phyloP scores from a whole-genome alignment of 148 eudicot genomes.

The Cornus controversa region DNA sequence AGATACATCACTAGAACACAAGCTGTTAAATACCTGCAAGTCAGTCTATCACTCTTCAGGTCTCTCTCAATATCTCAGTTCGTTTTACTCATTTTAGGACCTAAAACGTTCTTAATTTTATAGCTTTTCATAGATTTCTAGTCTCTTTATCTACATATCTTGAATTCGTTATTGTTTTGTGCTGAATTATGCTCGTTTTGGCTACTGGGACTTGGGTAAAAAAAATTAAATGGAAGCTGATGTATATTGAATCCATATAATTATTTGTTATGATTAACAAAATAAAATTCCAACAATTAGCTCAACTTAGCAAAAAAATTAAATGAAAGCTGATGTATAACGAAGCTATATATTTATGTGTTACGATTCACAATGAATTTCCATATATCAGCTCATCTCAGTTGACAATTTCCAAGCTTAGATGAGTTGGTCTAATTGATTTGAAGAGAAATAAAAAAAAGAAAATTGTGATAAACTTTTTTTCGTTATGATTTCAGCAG shows the following conservation, averaged over 20 bases:
- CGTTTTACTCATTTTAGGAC: neutral
- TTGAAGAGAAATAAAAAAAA: too few species aligned
- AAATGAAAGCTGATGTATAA: too few species aligned
- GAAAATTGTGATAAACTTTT: too few species aligned
- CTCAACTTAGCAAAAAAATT: too few species aligned
- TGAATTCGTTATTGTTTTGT: neutral
- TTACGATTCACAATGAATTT: too few species aligned
- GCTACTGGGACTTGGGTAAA: neutral
- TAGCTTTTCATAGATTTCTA: neutral
- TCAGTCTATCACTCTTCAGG: constrained; percentile 82
- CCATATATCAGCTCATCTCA: too few species aligned
- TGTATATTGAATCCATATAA: neutral
- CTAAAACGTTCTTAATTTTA: too few species aligned
- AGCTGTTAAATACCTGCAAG: constrained; percentile 83
- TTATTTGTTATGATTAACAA: neutral
- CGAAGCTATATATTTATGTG: too few species aligned
- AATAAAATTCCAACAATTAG: too few species aligned
- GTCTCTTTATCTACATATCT: neutral
- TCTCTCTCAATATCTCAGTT: neutral
- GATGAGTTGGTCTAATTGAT: too few species aligned
- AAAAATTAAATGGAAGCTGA: neutral
- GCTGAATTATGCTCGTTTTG: neutral
- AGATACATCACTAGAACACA: constrained; percentile 79
- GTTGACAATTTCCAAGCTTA: too few species aligned
- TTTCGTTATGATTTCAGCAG: too few species aligned